Base-by-base conservation (phyloP, 257 asterid species). In the Plectranthus barbatus region DNA sequence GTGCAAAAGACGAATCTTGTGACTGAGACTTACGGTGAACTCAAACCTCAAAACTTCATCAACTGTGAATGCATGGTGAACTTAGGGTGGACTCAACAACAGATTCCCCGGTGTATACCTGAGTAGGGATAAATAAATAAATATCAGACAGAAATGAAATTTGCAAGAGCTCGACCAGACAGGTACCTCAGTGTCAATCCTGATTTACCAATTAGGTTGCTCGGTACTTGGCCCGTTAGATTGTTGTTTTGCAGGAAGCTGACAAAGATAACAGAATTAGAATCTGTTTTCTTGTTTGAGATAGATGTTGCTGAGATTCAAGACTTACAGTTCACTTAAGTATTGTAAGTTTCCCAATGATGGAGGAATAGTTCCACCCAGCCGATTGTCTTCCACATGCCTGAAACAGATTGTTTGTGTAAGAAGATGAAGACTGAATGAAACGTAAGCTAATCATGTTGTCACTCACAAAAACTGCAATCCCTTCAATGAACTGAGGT, bases 31-130 rank as follows among this genome's bases (percentile, higher is more conserved):
- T n/a, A n/a, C n/a, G n/a, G n/a, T n/a, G n/a, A 1, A 39, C 44
- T 39, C 44, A 9, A 10, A 34, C 57, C 34, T 51, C 20, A 23
- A 45, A 63, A 56, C 34, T 55, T 14, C 34, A 47, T 12, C 26
- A 65, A 53, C 40, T 18, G 31, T 29, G 39, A 58, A 58, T 6
- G 36, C 20, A 14, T 9, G 41, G 53, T 5, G 10, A 15, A 52
- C 70, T 66, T 60, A 64, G 2, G 82, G 77, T 24, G 81, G 79
- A 18, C 75, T 62, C 82, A 88, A 52, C 23, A 74, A 79, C 29
- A 93, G 95, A 78, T 91, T 91, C 49, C 98, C 96, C 8, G 95
- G 91, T 33, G 82, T 77, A 56, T 74, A 74, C 81, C 98, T 91
- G 52, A 40, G 52, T 51, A 76, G 65, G 48, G 66, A 49, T 50